Base-by-base conservation (phyloP, 2,329 filamentous ascomycete species). In the Penicillium sp. region DNA sequence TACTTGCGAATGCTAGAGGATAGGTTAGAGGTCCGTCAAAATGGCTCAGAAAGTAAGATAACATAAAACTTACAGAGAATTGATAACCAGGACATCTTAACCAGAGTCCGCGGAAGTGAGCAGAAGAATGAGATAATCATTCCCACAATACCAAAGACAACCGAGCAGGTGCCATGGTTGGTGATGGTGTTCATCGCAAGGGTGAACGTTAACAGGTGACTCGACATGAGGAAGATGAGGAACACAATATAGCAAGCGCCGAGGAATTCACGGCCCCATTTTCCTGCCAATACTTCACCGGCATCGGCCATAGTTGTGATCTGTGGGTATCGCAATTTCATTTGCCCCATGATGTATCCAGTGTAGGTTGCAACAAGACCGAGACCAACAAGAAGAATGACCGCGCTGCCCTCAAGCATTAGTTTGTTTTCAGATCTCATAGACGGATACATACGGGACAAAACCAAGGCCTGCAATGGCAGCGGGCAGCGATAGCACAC, bases 121-220 rank as follows among this genome's bases (percentile, higher is more conserved):
- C 80, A 72, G 9, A 80, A 44, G 60, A 81, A 79, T 42, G 79
- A 84, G 3, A 86, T 49, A 4, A 76, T 58, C 50, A 82, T 59
- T 0, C 81, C 82, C 1, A 82, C 69, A n/a, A 82, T 70, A 3
- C 76, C 78, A 68, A 81, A 86, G 1, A 81, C 71, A 46, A 86
- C 79, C 3, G 81, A 82, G 65, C 83, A 87, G 0, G 77, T 75
- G 0, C 74, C 78, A 51, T 84, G 76, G 3, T 77, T 65, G 4
- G 81, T 82, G 42, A 87, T 72, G 41, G 76, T 80, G 56, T 82
- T 82, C 66, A 87, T 78, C 55, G 84, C 84, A 57, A 87, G 83
- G 26, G 77, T 77, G 54, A 86, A 86, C 0, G 83, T 86, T 51
- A 87, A 70, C 42, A 85, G 74, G 67, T 89, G 86, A n/a, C 82